phyloP scores from a whole-genome alignment of 2,329 filamentous ascomycete species.

The Nemania sp. region DNA sequence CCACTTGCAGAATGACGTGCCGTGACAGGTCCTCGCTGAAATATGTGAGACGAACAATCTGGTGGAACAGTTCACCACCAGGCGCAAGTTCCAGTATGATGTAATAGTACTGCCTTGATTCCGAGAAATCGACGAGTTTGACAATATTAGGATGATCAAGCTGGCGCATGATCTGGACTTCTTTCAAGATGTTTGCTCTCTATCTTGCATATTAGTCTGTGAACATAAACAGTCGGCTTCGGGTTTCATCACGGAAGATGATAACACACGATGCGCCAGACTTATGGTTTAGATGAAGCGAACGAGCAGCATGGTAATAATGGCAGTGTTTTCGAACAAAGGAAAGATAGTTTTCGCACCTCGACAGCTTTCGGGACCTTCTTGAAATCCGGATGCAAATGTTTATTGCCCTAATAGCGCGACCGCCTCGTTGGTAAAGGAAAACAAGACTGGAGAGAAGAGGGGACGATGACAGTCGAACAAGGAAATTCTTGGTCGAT shows the following conservation, averaged over 20 bases:
- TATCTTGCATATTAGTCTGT: conserved; percentile 48
- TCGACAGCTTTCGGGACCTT: conserved; percentile 94
- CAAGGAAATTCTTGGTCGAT: conserved; percentile 37
- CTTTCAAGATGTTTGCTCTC: conserved; percentile 97
- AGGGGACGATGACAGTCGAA: conserved; percentile 33
- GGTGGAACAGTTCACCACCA: conserved; percentile 95
- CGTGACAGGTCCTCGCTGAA: conserved; percentile 95
- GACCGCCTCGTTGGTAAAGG: conserved; percentile 58
- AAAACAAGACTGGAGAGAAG: conserved; percentile 22
- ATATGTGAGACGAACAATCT: conserved; percentile 96
- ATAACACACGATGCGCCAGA: neutral
- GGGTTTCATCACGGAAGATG: conserved; percentile 18
- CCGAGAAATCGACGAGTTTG: conserved; percentile 89
- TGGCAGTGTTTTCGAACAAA: conserved; percentile 32
- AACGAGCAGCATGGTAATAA: neutral
- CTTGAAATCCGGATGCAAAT: conserved; percentile 95
- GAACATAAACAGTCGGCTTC: neutral
- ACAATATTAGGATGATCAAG: conserved; percentile 96
- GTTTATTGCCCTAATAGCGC: conserved; percentile 77
- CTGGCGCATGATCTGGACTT: conserved; percentile 98
- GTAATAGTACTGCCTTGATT: conserved; percentile 95
- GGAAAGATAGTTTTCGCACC: conserved; percentile 69
- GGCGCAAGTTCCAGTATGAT: conserved; percentile 94
- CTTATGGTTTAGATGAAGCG: conserved; percentile 16
- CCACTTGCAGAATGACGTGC: conserved; percentile 93